Evolutionary conservation across 1,139 yeast genomes (phyloP).

Genomic region (Debaryomyces nepalensis): DNA sequence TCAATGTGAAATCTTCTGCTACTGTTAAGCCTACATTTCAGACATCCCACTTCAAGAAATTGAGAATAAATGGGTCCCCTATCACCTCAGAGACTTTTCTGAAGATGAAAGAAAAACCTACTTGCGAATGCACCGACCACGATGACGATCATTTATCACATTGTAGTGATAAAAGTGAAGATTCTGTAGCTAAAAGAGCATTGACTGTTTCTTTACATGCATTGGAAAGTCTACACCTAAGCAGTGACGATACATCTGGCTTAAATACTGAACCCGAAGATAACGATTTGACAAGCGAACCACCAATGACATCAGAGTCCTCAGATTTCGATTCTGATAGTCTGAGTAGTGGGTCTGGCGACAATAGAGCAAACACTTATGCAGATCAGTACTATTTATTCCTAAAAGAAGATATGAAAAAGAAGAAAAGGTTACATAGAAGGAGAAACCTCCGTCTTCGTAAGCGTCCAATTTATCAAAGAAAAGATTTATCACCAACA

Average conservation of each 20-base stretch:
- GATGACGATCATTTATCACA: conserved; percentile 16
- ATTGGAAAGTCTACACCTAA: conserved; percentile 17
- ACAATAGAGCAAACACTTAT: conserved; percentile 21
- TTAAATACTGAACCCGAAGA: conserved; percentile 30
- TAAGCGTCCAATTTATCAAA: conserved; percentile 12
- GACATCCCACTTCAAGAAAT: conserved; percentile 47
- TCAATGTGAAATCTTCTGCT: conserved; percentile 40
- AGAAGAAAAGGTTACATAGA: conserved; percentile 15
- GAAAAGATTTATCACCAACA: conserved; percentile 37
- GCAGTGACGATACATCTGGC: conserved; percentile 30
- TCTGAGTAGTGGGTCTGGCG: conserved; percentile 18
- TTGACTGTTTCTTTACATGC: conserved; percentile 17
- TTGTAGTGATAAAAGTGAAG: conserved; percentile 1
- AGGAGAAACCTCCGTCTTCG: conserved; percentile 8
- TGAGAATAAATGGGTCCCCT: conserved; percentile 49
- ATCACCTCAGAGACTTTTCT: conserved; percentile 35
- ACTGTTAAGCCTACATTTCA: conserved; percentile 43
- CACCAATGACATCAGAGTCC: conserved; percentile 26
- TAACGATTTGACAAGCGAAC: conserved; percentile 19
- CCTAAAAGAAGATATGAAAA: conserved; percentile 24
- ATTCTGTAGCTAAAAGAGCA: conserved; percentile 17
- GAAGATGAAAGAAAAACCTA: conserved; percentile 17
- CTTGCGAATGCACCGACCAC: conserved; percentile 18
- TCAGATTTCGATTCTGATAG: conserved; percentile 39
- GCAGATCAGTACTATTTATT: conserved; percentile 33